Evolutionary conservation across 2,329 filamentous ascomycete species (phyloP).

Genomic region (Colletotrichum sansevieriae): DNA sequence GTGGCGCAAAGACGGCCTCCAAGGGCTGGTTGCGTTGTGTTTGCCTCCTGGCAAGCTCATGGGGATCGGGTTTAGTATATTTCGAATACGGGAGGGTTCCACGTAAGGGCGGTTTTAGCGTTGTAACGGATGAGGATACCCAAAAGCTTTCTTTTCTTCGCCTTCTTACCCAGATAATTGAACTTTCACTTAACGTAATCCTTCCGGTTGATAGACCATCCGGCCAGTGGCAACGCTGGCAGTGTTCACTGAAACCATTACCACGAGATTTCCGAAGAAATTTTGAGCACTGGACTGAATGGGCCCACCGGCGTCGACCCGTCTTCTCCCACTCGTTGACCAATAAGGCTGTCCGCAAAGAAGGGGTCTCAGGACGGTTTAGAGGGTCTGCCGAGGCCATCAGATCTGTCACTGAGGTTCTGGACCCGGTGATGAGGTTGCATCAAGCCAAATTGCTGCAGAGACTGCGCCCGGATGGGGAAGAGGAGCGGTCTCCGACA

Average conservation of each 20-base stretch:
- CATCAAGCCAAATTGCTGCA: neutral
- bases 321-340: neutral
- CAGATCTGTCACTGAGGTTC: slow-evolving; percentile 9
- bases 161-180: neutral
- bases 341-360: neutral
- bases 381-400: slow-evolving; percentile 4
- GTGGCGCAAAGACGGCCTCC: neutral
- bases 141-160: slow-evolving; percentile 25
- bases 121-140: slow-evolving; percentile 36
- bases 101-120: slow-evolving; percentile 29
- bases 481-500: neutral
- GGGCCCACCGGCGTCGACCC: neutral
- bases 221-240: slow-evolving; percentile 6
- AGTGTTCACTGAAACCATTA: neutral
- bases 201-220: neutral
- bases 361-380: neutral
- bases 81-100: slow-evolving; percentile 17
- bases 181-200: neutral
- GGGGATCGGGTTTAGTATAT: slow-evolving; percentile 1
- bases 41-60: neutral
- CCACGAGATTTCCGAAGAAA: neutral
- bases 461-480: neutral
- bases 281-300: neutral
- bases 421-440: neutral
- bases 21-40: neutral